A percentile compares a stretch with the other conserved stretches of the same genome.
These are phyloP conservation scores for Trichoderma sp. DNA, from an alignment of 2,329 filamentous ascomycete species.

Conservation along the genomic window DNA sequence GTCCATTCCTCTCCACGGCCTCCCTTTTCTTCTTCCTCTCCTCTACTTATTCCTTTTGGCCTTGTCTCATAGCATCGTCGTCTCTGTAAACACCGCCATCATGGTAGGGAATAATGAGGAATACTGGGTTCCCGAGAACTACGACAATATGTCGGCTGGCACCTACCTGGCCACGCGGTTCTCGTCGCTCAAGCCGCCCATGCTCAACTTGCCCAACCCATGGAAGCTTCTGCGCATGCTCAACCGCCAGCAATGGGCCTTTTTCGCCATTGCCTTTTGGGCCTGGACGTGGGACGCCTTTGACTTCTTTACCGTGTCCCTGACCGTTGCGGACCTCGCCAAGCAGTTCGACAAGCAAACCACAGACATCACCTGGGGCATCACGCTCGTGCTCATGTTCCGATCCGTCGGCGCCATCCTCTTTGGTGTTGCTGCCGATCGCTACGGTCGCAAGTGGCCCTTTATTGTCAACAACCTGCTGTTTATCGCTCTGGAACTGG, in stretches of 20 bases:
- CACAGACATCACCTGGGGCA: slow-evolving; percentile 62
- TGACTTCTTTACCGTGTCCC: slow-evolving; percentile 64
- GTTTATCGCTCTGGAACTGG: slow-evolving; percentile 69
- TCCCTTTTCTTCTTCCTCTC: neutral
- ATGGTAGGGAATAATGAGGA: slow-evolving; percentile 27
- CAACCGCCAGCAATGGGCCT: slow-evolving; percentile 51
- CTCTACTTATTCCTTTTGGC: neutral
- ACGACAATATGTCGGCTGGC: slow-evolving; percentile 49
- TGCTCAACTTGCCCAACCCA: slow-evolving; percentile 54
- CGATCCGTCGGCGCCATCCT: slow-evolving; percentile 54
- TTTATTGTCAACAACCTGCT: slow-evolving; percentile 74
- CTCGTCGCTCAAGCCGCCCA: slow-evolving; percentile 55
- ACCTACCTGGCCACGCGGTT: slow-evolving; percentile 53
- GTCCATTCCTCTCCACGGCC: neutral
- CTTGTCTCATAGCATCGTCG: neutral
- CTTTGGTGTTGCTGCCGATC: slow-evolving; percentile 55
- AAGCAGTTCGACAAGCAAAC: slow-evolving; percentile 52
- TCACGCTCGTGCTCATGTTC: slow-evolving; percentile 62
- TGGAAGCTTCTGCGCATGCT: slow-evolving; percentile 49
- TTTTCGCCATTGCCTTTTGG: slow-evolving; percentile 53
- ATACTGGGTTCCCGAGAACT: slow-evolving; percentile 39
- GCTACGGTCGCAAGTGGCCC: slow-evolving; percentile 65
- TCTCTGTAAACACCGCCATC: neutral
- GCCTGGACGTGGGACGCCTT: slow-evolving; percentile 64
- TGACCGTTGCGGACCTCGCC: slow-evolving; percentile 55